Base-by-base conservation (phyloP, 2,329 filamentous ascomycete species). In the Incumbomyces delicatus region DNA sequence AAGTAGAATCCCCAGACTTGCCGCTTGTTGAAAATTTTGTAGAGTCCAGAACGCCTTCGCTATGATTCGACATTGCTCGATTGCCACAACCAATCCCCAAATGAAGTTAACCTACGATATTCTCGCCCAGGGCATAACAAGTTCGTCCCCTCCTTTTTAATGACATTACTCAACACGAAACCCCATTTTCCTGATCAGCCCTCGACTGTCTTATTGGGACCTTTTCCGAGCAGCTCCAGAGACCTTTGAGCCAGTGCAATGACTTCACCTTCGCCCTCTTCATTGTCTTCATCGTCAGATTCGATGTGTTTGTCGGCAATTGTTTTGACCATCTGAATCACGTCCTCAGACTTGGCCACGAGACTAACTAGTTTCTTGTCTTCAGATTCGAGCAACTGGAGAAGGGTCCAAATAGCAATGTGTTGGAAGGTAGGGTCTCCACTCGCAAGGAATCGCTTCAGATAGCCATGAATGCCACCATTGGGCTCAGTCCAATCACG, bases 361-460 rank as follows among this genome's bases (percentile, higher is more conserved):
- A 87, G 80, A 41, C 82, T 81, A 53, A 95, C 84, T n/a, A 98
- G 74, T 46, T 80, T 83, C 67, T 85, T 82, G 62, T 98, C 90
- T 63, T 94, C 89, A 0, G 90, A 95, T 67, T 98, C 92, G 42
- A 98, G 81, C 3, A 98, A 77, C 63, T 98, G 92, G 2, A 98
- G 77, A 40, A 98, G 70, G 1, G 92, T 98, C 92, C 92, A 98
- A 53, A 96, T 95, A 42, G 92, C 92, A 61, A 98, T 98, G 63
- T 98, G 92, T 67, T 98, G 92, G 74, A 98, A 98, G 0, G 92
- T 98, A 1, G 92, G 82, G 62, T 98, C 92, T 34, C 89, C 90
- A 53, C 88, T 95, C 37, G 85, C 86, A 14, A 98, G 75, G 73
- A 98, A 98, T 46, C 90, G 82, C 58, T 82, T 85, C 31, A 98